These are phyloP conservation scores for Marasmius fiardii DNA, from an alignment of 1,284 basidiomycete genomes.

Conservation along the genomic window DNA sequence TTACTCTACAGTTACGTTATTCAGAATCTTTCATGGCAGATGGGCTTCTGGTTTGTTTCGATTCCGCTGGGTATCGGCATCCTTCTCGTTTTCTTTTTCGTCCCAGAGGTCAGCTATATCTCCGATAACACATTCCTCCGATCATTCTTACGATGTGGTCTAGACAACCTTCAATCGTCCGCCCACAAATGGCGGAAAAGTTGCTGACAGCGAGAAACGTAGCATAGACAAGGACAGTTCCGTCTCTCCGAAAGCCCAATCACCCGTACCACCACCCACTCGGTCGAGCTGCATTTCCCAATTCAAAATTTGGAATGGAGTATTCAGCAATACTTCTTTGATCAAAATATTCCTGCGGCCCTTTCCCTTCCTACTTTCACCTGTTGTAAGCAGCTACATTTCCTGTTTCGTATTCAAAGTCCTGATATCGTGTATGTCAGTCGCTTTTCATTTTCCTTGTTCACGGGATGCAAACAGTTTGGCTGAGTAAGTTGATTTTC, in stretches of 20 bases:
- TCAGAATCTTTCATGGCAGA: conserved; percentile 37
- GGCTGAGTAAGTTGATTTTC: conserved; percentile 30
- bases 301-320: conserved; percentile 1
- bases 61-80: conserved; percentile 34
- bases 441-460: conserved; percentile 34
- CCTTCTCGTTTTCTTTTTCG: conserved; percentile 36
- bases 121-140: not conserved
- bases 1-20: conserved; percentile 39
- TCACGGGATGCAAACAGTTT: conserved; percentile 38
- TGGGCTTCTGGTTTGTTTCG: conserved; percentile 41
- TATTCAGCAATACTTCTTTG: conserved; percentile 29
- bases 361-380: conserved; percentile 37
- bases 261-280: no score
- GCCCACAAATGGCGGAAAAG: not conserved
- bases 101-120: conserved; percentile 32
- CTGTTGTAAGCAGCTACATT: conserved; percentile 29
- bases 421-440: conserved; percentile 17
- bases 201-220: conserved; percentile 21
- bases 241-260: no score
- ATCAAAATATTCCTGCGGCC: conserved; percentile 34
- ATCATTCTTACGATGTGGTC: not conserved
- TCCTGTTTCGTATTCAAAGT: not conserved
- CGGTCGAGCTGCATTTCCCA: conserved; percentile 14
- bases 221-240: conserved; percentile 20
- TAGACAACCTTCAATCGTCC: conserved; percentile 28